A percentile compares a stretch with the other conserved stretches of the same genome.
These are phyloP conservation scores for Geotrichum bryndzae DNA, from an alignment of 1,139 yeast genomes.

Conservation along the genomic window DNA sequence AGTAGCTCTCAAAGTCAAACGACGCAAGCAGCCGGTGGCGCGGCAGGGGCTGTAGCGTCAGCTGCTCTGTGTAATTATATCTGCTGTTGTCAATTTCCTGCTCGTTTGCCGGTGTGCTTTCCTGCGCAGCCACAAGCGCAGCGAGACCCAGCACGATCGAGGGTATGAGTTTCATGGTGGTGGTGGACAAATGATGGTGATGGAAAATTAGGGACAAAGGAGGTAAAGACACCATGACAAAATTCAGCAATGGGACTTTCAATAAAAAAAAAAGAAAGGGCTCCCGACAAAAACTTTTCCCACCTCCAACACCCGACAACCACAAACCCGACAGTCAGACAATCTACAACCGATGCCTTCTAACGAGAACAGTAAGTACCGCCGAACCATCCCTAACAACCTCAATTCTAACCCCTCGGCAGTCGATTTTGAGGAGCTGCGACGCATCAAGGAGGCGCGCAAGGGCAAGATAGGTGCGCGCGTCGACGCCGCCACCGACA, in stretches of 20 bases:
- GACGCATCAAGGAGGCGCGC: slow-evolving; percentile 10
- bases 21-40: slow-evolving; percentile 62
- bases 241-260: not conserved
- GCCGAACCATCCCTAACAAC: not conserved
- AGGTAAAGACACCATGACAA: not conserved
- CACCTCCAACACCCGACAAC: not conserved
- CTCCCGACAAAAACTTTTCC: not conserved
- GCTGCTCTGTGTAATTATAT: slow-evolving; percentile 47
- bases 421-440: slow-evolving; percentile 13
- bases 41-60: slow-evolving; percentile 62
- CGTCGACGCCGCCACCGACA: not conserved
- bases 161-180: not conserved
- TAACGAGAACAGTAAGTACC: not conserved
- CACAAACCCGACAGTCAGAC: not conserved
- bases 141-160: not conserved
- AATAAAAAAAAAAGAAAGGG: not conserved
- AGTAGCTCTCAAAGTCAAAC: slow-evolving; percentile 58
- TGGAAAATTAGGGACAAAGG: not conserved
- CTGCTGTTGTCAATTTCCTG: not conserved
- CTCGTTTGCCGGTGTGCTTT: not conserved
- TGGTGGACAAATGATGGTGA: not conserved
- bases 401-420: not conserved
- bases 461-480: slow-evolving; percentile 2
- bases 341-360: not conserved
- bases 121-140: not conserved